Base-by-base conservation (phyloP, 164 flowering plant species). In the Macadamia integrifolia region DNA sequence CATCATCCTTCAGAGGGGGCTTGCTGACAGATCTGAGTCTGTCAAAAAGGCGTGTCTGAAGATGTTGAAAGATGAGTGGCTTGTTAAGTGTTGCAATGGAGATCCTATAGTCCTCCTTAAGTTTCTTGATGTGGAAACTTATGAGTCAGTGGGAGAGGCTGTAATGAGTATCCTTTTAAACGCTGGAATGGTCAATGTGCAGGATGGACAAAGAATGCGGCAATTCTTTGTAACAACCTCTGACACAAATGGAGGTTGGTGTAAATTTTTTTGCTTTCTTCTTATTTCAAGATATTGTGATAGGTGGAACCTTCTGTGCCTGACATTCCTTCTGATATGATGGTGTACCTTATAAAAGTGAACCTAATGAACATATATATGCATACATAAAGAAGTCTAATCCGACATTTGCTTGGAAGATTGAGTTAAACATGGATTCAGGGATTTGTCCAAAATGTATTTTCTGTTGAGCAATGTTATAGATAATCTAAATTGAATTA, bases 81-180 rank as follows among this genome's bases (percentile, higher is more conserved):
- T 95, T 60, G 56, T 65, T 32, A 88, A 89, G 67, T 81, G 83
- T 67, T 92, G 98, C 78, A 80, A 83, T 71, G 88, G 88, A 57
- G 89, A 95, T 60, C 87, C 92, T 29, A 42, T 89, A 44, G 77
- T 78, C 69, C 89, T 95, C 71, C 92, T 95, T 60, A 88, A 88
- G 81, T 95, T 79, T 80, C 92, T 95, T 62, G 99, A 95, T 82
- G 99, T 92, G 65, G 99, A 92, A 82, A 95, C 98, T 40, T 92
- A 95, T 84, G 99, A 95, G 78, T 66, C 70, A 6, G 91, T 92
- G 69, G 97, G 94, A 52, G 93, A 83, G 76, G 84, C 86, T 65
- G 98, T 88, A 7, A 87, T 91, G 93, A 79, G 17, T 32, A 84
- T 86, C 72, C 84, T 95, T 23, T 74, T 92, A 71, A 82, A 80